A percentile compares a stretch with the other conserved stretches of the same genome.
phyloP scores from a whole-genome alignment of 257 asterid genomes.

The Thymus quinquecostatus region DNA sequence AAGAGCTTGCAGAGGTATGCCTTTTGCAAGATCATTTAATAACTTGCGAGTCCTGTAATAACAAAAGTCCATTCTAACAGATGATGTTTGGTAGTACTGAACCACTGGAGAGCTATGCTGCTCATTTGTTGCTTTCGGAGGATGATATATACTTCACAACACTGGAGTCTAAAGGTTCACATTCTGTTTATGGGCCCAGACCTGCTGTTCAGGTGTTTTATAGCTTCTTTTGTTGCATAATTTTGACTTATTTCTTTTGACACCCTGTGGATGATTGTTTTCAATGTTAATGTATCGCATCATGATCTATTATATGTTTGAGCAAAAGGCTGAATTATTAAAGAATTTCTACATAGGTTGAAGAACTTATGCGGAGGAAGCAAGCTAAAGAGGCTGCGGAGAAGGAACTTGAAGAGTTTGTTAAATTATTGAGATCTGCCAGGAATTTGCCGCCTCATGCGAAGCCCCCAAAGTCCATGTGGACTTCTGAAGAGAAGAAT shows the following conservation, averaged over 20 bases:
- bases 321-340: constrained; percentile 14
- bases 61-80: constrained; percentile 62
- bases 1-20: constrained; percentile 89
- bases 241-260: background rate
- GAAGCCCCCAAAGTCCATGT: constrained; percentile 71
- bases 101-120: constrained; percentile 92
- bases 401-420: constrained; percentile 74
- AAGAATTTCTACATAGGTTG: constrained; percentile 60
- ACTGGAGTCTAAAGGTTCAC: constrained; percentile 67
- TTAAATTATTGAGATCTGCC: constrained; percentile 67
- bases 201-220: constrained; percentile 68
- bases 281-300: constrained; percentile 4
- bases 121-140: constrained; percentile 78
- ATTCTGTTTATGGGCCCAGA: constrained; percentile 87
- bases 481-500: constrained; percentile 66
- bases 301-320: constrained; percentile 26
- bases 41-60: constrained; percentile 43
- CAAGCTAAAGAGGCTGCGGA: constrained; percentile 75
- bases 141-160: constrained; percentile 76
- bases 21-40: constrained; percentile 27
- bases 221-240: constrained; percentile 6
- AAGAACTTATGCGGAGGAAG: constrained; percentile 75
- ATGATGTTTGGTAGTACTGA: constrained; percentile 95
- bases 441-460: constrained; percentile 60
- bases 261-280: constrained; percentile 23